Percentiles rank a stretch among this genome's conserved stretches.
Conservation (phyloP, 352 stramenopile genomes). For the Detonula confervacea region DNA sequence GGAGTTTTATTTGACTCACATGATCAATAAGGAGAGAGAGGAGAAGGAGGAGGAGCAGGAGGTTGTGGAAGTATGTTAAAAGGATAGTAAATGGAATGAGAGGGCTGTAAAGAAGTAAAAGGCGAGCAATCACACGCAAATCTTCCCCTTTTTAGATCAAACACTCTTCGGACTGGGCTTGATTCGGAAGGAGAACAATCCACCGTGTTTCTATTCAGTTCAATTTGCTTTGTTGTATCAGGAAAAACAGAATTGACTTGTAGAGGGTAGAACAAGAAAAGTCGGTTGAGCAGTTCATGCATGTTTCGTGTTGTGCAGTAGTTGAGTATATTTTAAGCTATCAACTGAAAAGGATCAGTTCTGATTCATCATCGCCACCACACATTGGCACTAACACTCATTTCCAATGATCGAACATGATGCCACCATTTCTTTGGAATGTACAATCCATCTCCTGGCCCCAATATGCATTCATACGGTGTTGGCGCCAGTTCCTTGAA, state of each 20-base stretch:
- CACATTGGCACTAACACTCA: constrained; percentile 68
- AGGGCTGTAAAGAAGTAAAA: too few species aligned
- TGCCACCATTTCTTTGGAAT: constrained; percentile 83
- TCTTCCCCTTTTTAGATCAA: too few species aligned
- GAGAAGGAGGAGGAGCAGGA: constrained; percentile 22
- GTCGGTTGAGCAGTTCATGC: too few species aligned
- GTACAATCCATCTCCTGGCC: constrained; percentile 73
- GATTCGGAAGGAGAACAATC: too few species aligned
- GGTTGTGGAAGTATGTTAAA: constrained; percentile 8
- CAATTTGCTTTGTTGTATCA: too few species aligned
- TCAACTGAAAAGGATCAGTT: too few species aligned
- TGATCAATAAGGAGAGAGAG: constrained; percentile 86
- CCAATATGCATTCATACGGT: constrained; percentile 55
- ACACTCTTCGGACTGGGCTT: too few species aligned
- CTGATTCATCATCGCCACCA: constrained; percentile 70
- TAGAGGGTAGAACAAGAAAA: too few species aligned
- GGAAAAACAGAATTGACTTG: too few species aligned
- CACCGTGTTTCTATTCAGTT: too few species aligned
- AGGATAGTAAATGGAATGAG: background rate
- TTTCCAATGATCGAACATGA: constrained; percentile 67
- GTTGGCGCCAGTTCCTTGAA: constrained; percentile 46
- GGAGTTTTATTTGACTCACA: constrained; percentile 98
- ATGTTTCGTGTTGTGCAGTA: too few species aligned
- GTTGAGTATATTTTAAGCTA: background rate
- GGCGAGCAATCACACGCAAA: too few species aligned